Conservation (phyloP, 2,329 filamentous ascomycete species). For the Exophiala mesophila region DNA sequence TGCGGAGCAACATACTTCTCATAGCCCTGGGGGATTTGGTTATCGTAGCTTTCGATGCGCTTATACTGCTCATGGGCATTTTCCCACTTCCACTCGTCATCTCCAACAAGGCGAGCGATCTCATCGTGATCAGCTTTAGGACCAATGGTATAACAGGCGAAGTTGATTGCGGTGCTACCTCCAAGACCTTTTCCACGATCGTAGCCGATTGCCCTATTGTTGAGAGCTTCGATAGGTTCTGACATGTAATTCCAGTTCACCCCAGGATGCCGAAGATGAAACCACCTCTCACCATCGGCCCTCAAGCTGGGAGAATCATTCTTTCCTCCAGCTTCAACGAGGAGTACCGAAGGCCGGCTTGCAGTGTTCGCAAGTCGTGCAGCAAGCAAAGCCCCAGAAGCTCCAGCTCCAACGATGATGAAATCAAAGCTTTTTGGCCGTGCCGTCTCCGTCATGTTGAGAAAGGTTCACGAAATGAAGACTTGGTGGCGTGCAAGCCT, state of each 20-base stretch:
- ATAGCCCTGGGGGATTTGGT: conserved; percentile 34
- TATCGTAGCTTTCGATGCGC: conserved; percentile 51
- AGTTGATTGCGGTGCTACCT: conserved; percentile 52
- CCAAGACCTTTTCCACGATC: conserved; percentile 50
- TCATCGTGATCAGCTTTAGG: conserved; percentile 57
- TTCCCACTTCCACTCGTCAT: conserved; percentile 54
- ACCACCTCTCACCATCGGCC: conserved; percentile 53
- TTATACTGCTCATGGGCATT: conserved; percentile 49
- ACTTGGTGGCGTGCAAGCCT: too few species aligned
- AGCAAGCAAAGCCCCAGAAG: conserved; percentile 55
- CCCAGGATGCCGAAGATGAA: conserved; percentile 45
- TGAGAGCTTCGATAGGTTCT: conserved; percentile 42
- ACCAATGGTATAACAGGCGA: conserved; percentile 52
- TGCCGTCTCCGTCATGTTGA: background rate
- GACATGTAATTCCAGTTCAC: conserved; percentile 54
- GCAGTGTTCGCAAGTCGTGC: conserved; percentile 46
- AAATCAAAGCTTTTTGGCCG: conserved; percentile 17
- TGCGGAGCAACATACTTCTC: conserved; percentile 47
- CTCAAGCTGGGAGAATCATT: conserved; percentile 47
- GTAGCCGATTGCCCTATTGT: conserved; percentile 44
- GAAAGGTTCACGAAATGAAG: too few species aligned
- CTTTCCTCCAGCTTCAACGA: conserved; percentile 56
- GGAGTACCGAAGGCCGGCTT: conserved; percentile 49
- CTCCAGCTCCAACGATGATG: conserved; percentile 45
- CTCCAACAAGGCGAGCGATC: conserved; percentile 53